Evolutionary conservation across 2,329 filamentous ascomycete species (phyloP).

Genomic region (Ceratocystis papillata): DNA sequence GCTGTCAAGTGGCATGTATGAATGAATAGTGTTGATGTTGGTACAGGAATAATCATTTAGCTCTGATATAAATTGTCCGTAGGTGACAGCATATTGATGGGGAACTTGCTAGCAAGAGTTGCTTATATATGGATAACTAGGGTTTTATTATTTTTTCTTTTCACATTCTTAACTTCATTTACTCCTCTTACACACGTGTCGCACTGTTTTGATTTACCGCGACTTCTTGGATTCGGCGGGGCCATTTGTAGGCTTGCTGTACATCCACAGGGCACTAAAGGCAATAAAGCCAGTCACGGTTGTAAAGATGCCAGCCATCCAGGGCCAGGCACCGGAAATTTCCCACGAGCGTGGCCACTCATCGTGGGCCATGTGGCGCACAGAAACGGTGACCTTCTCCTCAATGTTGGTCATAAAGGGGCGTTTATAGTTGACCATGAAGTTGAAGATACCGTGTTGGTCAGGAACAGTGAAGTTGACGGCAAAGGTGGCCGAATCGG

Average conservation of each 20-base stretch:
- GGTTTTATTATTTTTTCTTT: conserved; percentile 18
- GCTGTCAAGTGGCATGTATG: conserved; percentile 27
- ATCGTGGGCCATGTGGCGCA: conserved; percentile 93
- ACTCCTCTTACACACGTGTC: neutral
- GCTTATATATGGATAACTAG: neutral
- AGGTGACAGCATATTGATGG: neutral
- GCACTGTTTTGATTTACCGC: conserved; percentile 31
- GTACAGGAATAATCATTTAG: neutral
- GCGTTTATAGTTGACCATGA: conserved; percentile 92
- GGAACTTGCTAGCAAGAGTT: conserved; percentile 1
- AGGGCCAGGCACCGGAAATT: conserved; percentile 88
- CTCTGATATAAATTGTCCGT: neutral
- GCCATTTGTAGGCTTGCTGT: conserved; percentile 40
- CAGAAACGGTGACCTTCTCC: conserved; percentile 89
- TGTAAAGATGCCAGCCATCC: conserved; percentile 77
- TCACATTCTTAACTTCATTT: conserved; percentile 12
- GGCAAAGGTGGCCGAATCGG: conserved; percentile 62
- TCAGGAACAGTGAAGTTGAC: conserved; percentile 75
- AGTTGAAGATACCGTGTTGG: conserved; percentile 98
- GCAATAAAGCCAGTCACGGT: conserved; percentile 74
- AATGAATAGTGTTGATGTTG: neutral
- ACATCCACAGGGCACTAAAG: conserved; percentile 86
- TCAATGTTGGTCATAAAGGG: conserved; percentile 82
- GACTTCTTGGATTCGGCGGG: conserved; percentile 37
- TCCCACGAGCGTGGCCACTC: conserved; percentile 87